Evolutionary conservation across 306 rosid genomes (phyloP).

Genomic region (peach (Prunus persica)): DNA sequence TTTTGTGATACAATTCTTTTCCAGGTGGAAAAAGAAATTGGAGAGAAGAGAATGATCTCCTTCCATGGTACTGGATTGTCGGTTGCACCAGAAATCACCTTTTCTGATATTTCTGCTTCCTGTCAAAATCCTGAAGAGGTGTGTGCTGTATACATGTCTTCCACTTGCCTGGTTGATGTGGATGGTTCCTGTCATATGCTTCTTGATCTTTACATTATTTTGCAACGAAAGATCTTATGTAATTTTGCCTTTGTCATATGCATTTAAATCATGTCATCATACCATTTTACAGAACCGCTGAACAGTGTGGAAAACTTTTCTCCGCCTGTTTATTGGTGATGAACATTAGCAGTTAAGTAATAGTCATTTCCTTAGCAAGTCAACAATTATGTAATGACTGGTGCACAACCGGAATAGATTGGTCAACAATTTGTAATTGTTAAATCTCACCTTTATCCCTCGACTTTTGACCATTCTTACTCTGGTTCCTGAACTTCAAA

Average conservation of each 20-base stretch:
- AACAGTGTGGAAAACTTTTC: not conserved
- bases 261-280: not conserved
- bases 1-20: conserved; percentile 14
- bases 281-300: not conserved
- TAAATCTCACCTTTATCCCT: not conserved
- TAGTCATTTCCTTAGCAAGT: not conserved
- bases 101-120: conserved; percentile 45
- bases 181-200: conserved; percentile 7
- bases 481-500: not conserved
- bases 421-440: not conserved
- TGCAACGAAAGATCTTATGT: not conserved
- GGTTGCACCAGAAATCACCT: conserved; percentile 62
- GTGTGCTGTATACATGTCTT: conserved; percentile 29
- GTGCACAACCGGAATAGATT: not conserved
- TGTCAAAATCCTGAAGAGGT: conserved; percentile 65
- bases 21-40: conserved; percentile 89
- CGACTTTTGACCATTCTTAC: not conserved
- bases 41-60: conserved; percentile 83
- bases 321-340: not conserved
- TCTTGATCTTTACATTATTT: not conserved
- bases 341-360: not conserved
- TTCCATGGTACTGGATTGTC: conserved; percentile 81
- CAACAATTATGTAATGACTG: not conserved
- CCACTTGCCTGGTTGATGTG: conserved; percentile 7
- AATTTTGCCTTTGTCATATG: not conserved